These are phyloP conservation scores for Euclidium syriacum DNA, from an alignment of 345 rosid species.

Conservation along the genomic window DNA sequence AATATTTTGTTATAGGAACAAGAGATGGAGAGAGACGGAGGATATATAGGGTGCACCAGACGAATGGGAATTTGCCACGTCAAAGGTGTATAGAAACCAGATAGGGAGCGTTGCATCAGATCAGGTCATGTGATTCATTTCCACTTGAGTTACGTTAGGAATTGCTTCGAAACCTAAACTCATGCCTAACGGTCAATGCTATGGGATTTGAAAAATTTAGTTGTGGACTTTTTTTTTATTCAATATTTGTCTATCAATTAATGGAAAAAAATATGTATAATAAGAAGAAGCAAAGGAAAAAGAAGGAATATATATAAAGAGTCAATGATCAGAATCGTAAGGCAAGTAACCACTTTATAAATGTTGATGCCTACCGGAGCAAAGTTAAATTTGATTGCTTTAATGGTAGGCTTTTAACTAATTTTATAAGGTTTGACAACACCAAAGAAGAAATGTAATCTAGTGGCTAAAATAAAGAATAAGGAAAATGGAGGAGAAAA, in stretches of 20 bases:
- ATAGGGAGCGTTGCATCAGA: background rate
- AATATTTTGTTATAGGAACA: too few species aligned
- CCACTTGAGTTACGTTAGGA: background rate
- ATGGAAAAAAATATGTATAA: background rate
- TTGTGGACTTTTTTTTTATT: background rate
- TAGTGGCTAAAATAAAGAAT: too few species aligned
- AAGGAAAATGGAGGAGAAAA: too few species aligned
- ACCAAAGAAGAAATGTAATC: too few species aligned
- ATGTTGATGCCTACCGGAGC: background rate
- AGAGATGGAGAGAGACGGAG: background rate
- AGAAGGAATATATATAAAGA: background rate
- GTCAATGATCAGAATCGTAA: conserved; percentile 4
- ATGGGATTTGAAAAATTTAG: background rate
- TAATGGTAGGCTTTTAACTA: background rate
- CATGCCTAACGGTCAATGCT: conserved; percentile 15
- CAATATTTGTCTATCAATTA: background rate
- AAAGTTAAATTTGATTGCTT: background rate
- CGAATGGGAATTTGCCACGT: background rate
- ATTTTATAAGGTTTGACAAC: too few species aligned
- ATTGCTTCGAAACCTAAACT: conserved; percentile 4
- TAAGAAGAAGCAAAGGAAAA: background rate
- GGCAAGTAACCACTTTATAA: conserved; percentile 4
- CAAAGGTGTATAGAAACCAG: background rate
- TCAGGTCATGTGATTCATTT: background rate
- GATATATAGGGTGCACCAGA: background rate